Evolutionary conservation across 2,329 filamentous ascomycete genomes (phyloP).

Genomic region (Elsinoe arachidis): DNA sequence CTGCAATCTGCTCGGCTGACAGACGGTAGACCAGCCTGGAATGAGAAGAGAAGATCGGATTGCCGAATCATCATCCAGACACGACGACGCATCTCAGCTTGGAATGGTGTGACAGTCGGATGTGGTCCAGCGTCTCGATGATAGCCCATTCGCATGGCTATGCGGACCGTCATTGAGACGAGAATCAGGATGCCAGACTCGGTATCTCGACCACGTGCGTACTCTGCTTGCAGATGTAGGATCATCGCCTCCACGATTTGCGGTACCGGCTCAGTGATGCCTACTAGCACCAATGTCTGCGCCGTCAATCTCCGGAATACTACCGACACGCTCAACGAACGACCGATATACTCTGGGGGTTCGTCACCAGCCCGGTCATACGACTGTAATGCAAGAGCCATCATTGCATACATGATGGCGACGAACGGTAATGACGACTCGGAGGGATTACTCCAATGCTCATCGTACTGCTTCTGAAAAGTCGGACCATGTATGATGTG

Average conservation of each 20-base stretch:
- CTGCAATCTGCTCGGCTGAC: slow-evolving; percentile 69
- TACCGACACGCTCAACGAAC: slow-evolving; percentile 41
- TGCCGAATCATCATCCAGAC: slow-evolving; percentile 62
- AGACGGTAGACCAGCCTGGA: slow-evolving; percentile 52
- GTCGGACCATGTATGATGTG: slow-evolving; percentile 59
- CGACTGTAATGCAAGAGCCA: slow-evolving; percentile 69
- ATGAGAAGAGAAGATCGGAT: slow-evolving; percentile 68
- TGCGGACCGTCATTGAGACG: slow-evolving; percentile 50
- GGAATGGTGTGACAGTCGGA: slow-evolving; percentile 60
- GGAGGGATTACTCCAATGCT: slow-evolving; percentile 62
- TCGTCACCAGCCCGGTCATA: slow-evolving; percentile 74
- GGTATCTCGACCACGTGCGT: slow-evolving; percentile 63
- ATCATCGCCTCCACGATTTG: slow-evolving; percentile 73
- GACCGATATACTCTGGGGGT: slow-evolving; percentile 67
- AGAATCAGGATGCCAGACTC: slow-evolving; percentile 58
- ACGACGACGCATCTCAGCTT: slow-evolving; percentile 61
- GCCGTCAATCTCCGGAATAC: slow-evolving; percentile 63
- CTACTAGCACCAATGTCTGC: slow-evolving; percentile 65
- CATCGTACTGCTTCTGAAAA: slow-evolving; percentile 64
- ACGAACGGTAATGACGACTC: slow-evolving; percentile 71
- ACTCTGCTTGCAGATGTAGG: slow-evolving; percentile 67
- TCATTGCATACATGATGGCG: slow-evolving; percentile 65
- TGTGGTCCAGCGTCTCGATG: slow-evolving; percentile 72
- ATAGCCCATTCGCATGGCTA: slow-evolving; percentile 66
- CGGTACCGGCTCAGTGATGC: slow-evolving; percentile 66